Base-by-base conservation (phyloP, 805 yeast genomes). In the Yamadazyma nakazawae region DNA sequence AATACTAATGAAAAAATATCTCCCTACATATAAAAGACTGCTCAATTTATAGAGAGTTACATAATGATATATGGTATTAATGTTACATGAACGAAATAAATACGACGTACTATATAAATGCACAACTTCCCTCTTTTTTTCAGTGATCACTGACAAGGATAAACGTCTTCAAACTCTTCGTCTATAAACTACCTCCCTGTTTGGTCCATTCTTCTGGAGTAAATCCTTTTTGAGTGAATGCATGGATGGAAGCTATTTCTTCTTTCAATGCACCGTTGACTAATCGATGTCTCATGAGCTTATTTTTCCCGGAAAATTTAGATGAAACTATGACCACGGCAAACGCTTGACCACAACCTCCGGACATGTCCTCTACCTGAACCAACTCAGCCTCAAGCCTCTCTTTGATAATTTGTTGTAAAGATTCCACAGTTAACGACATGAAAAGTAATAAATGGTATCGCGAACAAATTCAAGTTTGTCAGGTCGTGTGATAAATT, bases 291-390 rank as follows among this genome's bases (percentile, higher is more conserved):
- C 99, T 79, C 72, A 82, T 79, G 42, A 94, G 72, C 62, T 86
- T 87, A 67, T 88, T 89, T 68, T 89, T 88, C 19, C 94, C 94
- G 49, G 74, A 64, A 64, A 95, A 94, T 18, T 72, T 60, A 38
- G 80, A 75, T 5, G 83, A 66, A 9, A 94, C 96, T 24, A 95
- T 91, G 6, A 88, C 78, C 30, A 90, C 96, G 34, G 95, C 96
- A 66, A 91, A 92, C 2, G 98, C 96, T 64, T 92, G 97, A 5
- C 99, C 99, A 67, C 99, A 94, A 1, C 99, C 99, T 13, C 96
- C 96, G 37, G 83, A 82, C 73, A 81, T 78, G 54, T 88, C 96
- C 50, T 79, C 84, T 6, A 88, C 90, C 56, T 83, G 85, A 10
- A 83, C 88, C 50, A 84, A 79, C 0, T 46, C 37, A 9, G 94